Conservation (phyloP, 78 protist genomes). For the Dictyostelium intermedium region DNA sequence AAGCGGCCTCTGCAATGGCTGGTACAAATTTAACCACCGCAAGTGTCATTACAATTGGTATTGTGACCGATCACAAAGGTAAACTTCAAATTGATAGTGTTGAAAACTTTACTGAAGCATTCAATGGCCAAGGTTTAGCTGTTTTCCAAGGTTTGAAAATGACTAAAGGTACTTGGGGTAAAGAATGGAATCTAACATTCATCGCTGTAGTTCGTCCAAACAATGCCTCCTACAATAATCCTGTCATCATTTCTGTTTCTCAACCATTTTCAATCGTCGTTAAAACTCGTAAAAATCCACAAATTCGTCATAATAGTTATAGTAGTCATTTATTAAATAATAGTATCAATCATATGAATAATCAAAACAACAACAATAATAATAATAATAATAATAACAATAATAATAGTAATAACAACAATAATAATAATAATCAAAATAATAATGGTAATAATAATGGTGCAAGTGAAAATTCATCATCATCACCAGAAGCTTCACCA, state of each 20-base stretch:
- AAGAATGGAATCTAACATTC: constrained; percentile 67
- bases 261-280: constrained; percentile 74
- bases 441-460: background rate
- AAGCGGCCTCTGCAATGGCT: constrained; percentile 45
- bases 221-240: constrained; percentile 41
- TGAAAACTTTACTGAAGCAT: constrained; percentile 71
- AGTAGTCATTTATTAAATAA: background rate
- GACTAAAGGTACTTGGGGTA: constrained; percentile 80
- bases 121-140: constrained; percentile 51
- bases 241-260: constrained; percentile 38
- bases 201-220: constrained; percentile 69
- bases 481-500: constrained; percentile 72
- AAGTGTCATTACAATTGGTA: constrained; percentile 37
- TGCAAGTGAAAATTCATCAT: constrained; percentile 56
- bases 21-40: background rate
- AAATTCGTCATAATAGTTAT: constrained; percentile 46
- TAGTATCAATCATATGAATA: background rate
- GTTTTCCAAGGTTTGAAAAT: constrained; percentile 74
- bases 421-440: background rate
- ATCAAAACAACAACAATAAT: background rate
- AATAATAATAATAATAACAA: background rate
- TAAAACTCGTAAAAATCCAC: constrained; percentile 74
- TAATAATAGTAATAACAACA: background rate
- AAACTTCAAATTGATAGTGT: constrained; percentile 65
- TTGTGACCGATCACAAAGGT: constrained; percentile 77